These are phyloP conservation scores for Mentha longifolia DNA, from an alignment of 257 asterid genomes.

Conservation along the genomic window DNA sequence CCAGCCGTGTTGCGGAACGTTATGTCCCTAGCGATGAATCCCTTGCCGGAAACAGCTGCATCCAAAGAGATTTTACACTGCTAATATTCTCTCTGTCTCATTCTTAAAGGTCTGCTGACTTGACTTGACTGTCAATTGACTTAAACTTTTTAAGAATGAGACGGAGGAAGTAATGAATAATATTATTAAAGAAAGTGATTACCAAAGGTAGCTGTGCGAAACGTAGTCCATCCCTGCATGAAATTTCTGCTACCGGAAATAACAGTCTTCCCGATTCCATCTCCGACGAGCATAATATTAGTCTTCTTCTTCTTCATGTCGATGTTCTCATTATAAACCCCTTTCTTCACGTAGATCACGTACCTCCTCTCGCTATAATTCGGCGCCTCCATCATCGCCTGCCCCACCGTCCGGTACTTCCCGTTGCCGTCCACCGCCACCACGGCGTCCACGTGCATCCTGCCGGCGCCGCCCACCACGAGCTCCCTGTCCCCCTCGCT, in stretches of 20 bases:
- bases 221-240: constrained; percentile 99
- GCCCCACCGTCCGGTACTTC: constrained; percentile 57
- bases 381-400: constrained; percentile 78
- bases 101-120: too few species aligned
- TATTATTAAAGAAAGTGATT: not conserved
- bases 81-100: too few species aligned
- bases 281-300: constrained; percentile 88
- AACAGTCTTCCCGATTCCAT: constrained; percentile 83
- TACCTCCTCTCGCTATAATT: constrained; percentile 70
- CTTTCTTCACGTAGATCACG: constrained; percentile 85
- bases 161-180: too few species aligned
- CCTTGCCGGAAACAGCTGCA: too few species aligned
- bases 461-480: constrained; percentile 38
- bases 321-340: constrained; percentile 77
- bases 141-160: too few species aligned
- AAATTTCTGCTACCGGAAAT: constrained; percentile 75
- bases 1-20: too few species aligned
- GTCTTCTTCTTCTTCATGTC: constrained; percentile 92
- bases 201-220: constrained; percentile 93
- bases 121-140: too few species aligned
- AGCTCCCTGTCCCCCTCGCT: constrained; percentile 69
- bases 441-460: constrained; percentile 71
- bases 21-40: too few species aligned
- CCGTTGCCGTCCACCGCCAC: constrained; percentile 89
- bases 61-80: too few species aligned